These are phyloP conservation scores for Aspergillus candidus DNA, from an alignment of 2,329 filamentous ascomycete genomes.

Conservation along the genomic window DNA sequence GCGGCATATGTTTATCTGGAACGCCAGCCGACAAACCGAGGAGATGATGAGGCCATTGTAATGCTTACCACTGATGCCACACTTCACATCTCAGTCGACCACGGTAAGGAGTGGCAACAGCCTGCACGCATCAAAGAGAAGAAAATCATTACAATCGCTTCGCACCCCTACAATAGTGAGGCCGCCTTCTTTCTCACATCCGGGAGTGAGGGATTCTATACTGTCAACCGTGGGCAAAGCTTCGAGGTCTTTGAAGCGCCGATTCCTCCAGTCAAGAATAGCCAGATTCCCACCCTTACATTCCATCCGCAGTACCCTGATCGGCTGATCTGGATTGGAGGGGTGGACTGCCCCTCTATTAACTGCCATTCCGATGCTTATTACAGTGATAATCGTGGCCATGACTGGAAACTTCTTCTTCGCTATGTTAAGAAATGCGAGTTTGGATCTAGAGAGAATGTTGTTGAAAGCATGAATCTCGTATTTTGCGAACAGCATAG, in stretches of 20 bases:
- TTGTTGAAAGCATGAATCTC: conserved; percentile 56
- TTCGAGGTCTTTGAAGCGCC: conserved; percentile 70
- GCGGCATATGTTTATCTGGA: conserved; percentile 69
- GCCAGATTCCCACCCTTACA: conserved; percentile 50
- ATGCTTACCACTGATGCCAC: conserved; percentile 54
- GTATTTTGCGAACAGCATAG: conserved; percentile 59
- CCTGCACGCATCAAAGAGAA: conserved; percentile 58
- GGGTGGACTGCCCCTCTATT: conserved; percentile 57
- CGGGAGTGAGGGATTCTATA: conserved; percentile 66
- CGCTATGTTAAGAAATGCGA: conserved; percentile 75
- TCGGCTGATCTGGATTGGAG: conserved; percentile 87
- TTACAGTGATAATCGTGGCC: conserved; percentile 70
- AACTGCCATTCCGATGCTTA: conserved; percentile 70
- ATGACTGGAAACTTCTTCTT: conserved; percentile 68
- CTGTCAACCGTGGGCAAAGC: conserved; percentile 67
- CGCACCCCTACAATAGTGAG: conserved; percentile 76
- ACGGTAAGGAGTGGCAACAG: conserved; percentile 78
- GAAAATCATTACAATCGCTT: conserved; percentile 63
- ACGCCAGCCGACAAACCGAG: conserved; percentile 57
- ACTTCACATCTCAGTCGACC: conserved; percentile 72
- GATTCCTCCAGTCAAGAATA: conserved; percentile 48
- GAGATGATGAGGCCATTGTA: conserved; percentile 66
- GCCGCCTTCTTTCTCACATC: conserved; percentile 78
- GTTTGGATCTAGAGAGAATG: conserved; percentile 66
- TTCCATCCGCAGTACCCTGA: conserved; percentile 85